A percentile compares a stretch with the other conserved stretches of the same genome.
Conservation (phyloP, 2,329 filamentous ascomycete genomes). For the Venturia pyrina region DNA sequence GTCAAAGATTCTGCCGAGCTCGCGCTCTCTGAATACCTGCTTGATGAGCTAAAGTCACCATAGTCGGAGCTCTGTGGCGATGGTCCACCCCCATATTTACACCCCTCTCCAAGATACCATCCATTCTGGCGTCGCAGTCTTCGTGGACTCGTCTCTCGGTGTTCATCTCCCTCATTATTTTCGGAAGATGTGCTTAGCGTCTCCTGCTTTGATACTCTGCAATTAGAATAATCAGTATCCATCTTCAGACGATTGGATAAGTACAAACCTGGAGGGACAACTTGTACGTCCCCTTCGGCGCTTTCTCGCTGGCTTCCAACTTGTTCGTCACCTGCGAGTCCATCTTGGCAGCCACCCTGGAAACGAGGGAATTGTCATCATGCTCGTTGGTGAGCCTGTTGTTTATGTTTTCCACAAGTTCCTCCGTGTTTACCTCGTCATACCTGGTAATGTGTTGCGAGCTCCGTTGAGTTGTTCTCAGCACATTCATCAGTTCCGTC, state of each 20-base stretch:
- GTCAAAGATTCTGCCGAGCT: neutral
- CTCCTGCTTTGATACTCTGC: neutral
- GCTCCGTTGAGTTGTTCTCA: neutral
- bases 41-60: neutral
- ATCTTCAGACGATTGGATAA: neutral
- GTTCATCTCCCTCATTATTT: neutral
- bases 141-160: neutral
- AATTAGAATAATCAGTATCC: slow-evolving; percentile 1
- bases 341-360: neutral
- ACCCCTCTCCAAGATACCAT: neutral
- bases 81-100: neutral
- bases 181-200: neutral
- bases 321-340: neutral
- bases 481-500: neutral
- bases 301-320: neutral
- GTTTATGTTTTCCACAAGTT: neutral
- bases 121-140: neutral
- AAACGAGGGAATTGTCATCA: neutral
- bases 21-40: neutral
- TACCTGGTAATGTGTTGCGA: neutral
- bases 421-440: neutral
- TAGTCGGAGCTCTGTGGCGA: neutral
- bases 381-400: neutral
- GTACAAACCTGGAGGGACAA: neutral
- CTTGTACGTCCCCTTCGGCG: neutral